Evolutionary conservation across 2,329 filamentous ascomycete species (phyloP).

Genomic region (Chrysosporium queenslandicum): DNA sequence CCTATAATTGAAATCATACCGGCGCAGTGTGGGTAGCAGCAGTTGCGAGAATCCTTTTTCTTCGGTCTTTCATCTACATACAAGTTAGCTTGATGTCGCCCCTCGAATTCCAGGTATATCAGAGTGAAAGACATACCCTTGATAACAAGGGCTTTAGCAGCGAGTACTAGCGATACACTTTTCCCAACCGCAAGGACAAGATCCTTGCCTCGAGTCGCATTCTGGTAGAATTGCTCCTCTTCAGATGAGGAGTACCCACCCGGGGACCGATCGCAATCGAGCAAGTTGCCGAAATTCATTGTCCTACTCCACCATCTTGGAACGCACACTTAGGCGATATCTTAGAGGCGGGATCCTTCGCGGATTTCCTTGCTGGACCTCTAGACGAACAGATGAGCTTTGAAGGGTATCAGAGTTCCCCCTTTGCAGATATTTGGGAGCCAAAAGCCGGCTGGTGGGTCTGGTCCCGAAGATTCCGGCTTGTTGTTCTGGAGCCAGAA

Average conservation of each 20-base stretch:
- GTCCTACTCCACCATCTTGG: too few species aligned
- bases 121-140: slow-evolving; percentile 37
- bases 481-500: background rate
- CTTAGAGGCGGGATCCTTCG: too few species aligned
- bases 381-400: background rate
- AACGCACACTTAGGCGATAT: too few species aligned
- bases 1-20: slow-evolving; percentile 30
- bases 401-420: background rate
- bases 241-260: slow-evolving; percentile 10
- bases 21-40: slow-evolving; percentile 47
- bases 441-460: slow-evolving; percentile 1
- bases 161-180: slow-evolving; percentile 51
- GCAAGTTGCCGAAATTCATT: slow-evolving; percentile 5
- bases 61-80: slow-evolving; percentile 45
- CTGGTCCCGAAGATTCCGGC: background rate
- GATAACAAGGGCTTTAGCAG: slow-evolving; percentile 51
- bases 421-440: background rate
- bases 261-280: slow-evolving; percentile 10
- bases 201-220: background rate
- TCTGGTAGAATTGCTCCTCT: slow-evolving; percentile 2
- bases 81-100: background rate
- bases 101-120: background rate
- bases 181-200: slow-evolving; percentile 46
- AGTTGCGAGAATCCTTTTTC: slow-evolving; percentile 41
- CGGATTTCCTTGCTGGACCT: background rate